Conservation (phyloP, 169 alveolate genomes). For the Plasmodium chabaudi region DNA sequence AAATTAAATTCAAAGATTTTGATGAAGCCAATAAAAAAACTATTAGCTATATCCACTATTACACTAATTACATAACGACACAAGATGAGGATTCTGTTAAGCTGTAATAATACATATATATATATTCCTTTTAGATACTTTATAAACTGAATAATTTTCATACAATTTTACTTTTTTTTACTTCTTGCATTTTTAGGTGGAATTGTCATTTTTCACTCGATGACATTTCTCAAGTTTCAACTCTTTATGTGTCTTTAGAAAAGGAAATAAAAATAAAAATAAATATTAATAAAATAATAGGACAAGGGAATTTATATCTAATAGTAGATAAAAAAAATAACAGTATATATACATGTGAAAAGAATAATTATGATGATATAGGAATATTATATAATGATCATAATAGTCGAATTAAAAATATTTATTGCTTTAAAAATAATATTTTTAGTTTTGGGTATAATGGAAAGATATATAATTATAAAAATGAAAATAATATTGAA, state of each 20-base stretch:
- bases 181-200: slow-evolving; percentile 22
- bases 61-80: slow-evolving; percentile 43
- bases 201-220: slow-evolving; percentile 7
- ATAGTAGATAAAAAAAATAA: slow-evolving; percentile 36
- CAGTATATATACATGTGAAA: slow-evolving; percentile 29
- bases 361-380: slow-evolving; percentile 52
- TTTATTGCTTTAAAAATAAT: slow-evolving; percentile 24
- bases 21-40: slow-evolving; percentile 3
- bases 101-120: slow-evolving; percentile 5
- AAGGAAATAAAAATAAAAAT: slow-evolving; percentile 14
- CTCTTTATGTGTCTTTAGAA: slow-evolving; percentile 1
- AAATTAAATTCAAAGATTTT: slow-evolving; percentile 5
- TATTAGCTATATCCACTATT: slow-evolving; percentile 30
- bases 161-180: not conserved
- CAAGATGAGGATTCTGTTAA: slow-evolving; percentile 39
- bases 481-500: slow-evolving; percentile 36
- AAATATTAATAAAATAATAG: slow-evolving; percentile 35
- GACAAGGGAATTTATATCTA: slow-evolving; percentile 17
- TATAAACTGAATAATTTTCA: not conserved
- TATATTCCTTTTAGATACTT: not conserved
- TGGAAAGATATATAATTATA: slow-evolving; percentile 41
- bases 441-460: slow-evolving; percentile 46
- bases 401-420: slow-evolving; percentile 48
- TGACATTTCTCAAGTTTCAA: not conserved
- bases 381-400: slow-evolving; percentile 46